A percentile compares a stretch with the other conserved stretches of the same genome.
Conservation (phyloP, 805 yeast species). For the Cyberlindnera euphorbiae region DNA sequence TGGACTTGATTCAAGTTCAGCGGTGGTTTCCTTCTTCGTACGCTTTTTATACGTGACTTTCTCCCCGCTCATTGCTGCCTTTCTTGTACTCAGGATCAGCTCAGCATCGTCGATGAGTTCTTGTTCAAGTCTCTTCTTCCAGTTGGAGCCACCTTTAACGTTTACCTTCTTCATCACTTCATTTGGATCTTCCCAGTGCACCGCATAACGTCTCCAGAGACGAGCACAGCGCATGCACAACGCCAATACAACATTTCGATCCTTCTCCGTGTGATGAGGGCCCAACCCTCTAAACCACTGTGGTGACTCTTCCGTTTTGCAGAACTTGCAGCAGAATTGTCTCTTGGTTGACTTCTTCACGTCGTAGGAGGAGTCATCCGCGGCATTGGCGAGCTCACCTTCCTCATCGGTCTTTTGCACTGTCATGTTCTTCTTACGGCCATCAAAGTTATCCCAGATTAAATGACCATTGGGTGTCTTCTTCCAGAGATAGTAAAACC, state of each 20-base stretch:
- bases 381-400: constrained; percentile 31
- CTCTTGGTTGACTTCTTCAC: constrained; percentile 39
- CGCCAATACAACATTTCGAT: constrained; percentile 42
- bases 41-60: constrained; percentile 9
- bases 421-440: constrained; percentile 59
- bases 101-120: constrained; percentile 64
- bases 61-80: constrained; percentile 3
- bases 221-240: constrained; percentile 84
- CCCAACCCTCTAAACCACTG: constrained; percentile 78
- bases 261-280: constrained; percentile 32
- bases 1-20: constrained; percentile 20
- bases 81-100: constrained; percentile 32
- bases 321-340: constrained; percentile 64
- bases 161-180: constrained; percentile 50
- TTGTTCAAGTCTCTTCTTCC: constrained; percentile 61
- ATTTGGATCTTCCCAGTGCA: constrained; percentile 76
- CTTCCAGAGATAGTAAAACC: constrained; percentile 90
- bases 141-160: constrained; percentile 43
- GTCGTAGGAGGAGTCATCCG: constrained; percentile 72
- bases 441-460: constrained; percentile 81
- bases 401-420: constrained; percentile 20
- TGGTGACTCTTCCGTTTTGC: constrained; percentile 49
- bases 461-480: constrained; percentile 69
- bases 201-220: constrained; percentile 87
- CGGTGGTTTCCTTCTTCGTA: neutral